These are phyloP conservation scores for Cryptosporidium bovis DNA, from an alignment of 169 alveolate species.

Conservation along the genomic window DNA sequence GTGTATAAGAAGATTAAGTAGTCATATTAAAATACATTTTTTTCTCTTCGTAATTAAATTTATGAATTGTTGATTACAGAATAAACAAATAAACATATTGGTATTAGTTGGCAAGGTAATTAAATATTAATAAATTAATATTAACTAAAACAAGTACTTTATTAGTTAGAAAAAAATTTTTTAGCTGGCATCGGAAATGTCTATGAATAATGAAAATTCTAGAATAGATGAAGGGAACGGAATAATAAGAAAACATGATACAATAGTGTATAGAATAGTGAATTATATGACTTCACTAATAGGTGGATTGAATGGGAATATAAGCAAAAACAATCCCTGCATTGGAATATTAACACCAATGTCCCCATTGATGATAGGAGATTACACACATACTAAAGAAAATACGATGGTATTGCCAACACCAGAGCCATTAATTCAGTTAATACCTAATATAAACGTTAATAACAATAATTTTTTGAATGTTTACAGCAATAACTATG, in stretches of 20 bases:
- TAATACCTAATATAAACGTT: slow-evolving; percentile 23
- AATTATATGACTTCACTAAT: slow-evolving; percentile 67
- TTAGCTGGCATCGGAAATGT: background rate
- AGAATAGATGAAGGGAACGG: slow-evolving; percentile 10
- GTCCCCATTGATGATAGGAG: slow-evolving; percentile 53
- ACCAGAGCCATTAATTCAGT: slow-evolving; percentile 72
- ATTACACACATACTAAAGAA: slow-evolving; percentile 4
- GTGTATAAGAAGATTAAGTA: background rate
- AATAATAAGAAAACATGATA: slow-evolving; percentile 2
- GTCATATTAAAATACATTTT: too few species aligned
- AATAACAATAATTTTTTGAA: slow-evolving; percentile 6
- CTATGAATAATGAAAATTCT: slow-evolving; percentile 43
- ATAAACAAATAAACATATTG: too few species aligned
- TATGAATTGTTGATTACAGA: too few species aligned
- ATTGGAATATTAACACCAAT: slow-evolving; percentile 65
- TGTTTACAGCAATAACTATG: background rate
- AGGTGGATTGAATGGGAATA: slow-evolving; percentile 59
- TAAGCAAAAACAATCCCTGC: slow-evolving; percentile 52
- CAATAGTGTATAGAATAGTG: slow-evolving; percentile 45
- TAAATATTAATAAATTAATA: too few species aligned
- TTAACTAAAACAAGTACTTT: too few species aligned
- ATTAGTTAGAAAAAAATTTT: too few species aligned
- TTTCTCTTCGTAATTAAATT: too few species aligned
- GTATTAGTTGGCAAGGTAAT: too few species aligned
- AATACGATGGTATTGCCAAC: slow-evolving; percentile 57